phyloP scores from a whole-genome alignment of 1,139 yeast species.

The Suhomyces ambrosiae region DNA sequence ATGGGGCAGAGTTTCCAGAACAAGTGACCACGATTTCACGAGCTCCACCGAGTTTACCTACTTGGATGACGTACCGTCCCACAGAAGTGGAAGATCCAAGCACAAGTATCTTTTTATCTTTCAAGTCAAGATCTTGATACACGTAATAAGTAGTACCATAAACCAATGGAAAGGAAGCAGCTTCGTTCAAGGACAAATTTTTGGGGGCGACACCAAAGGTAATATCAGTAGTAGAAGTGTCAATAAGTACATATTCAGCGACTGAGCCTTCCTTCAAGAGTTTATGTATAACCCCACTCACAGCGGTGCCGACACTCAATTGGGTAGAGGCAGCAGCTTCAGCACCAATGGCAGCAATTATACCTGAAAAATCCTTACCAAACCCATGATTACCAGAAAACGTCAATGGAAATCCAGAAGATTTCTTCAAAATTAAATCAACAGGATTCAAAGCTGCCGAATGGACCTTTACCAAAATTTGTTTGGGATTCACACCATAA shows the following conservation, averaged over 20 bases:
- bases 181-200: constrained; percentile 50
- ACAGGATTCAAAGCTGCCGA: constrained; percentile 70
- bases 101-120: constrained; percentile 48
- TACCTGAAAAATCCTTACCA: constrained; percentile 74
- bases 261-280: constrained; percentile 54
- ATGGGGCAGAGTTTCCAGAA: constrained; percentile 37
- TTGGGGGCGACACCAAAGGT: constrained; percentile 50
- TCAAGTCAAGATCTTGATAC: constrained; percentile 33
- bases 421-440: constrained; percentile 53
- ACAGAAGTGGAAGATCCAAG: constrained; percentile 79
- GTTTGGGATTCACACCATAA: constrained; percentile 39
- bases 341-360: constrained; percentile 59
- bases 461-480: constrained; percentile 59
- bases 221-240: constrained; percentile 44
- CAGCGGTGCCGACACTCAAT: constrained; percentile 61
- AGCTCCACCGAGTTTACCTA: constrained; percentile 53
- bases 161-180: constrained; percentile 60
- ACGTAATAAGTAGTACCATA: constrained; percentile 59
- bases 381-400: constrained; percentile 50
- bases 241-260: constrained; percentile 43
- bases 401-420: constrained; percentile 23
- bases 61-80: constrained; percentile 61
- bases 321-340: constrained; percentile 28
- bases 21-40: constrained; percentile 48
- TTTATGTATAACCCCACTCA: constrained; percentile 56